Percentiles rank a stretch among this genome's conserved stretches.
Conservation (phyloP, 2,329 filamentous ascomycete genomes). For the Diaporthe sp. region DNA sequence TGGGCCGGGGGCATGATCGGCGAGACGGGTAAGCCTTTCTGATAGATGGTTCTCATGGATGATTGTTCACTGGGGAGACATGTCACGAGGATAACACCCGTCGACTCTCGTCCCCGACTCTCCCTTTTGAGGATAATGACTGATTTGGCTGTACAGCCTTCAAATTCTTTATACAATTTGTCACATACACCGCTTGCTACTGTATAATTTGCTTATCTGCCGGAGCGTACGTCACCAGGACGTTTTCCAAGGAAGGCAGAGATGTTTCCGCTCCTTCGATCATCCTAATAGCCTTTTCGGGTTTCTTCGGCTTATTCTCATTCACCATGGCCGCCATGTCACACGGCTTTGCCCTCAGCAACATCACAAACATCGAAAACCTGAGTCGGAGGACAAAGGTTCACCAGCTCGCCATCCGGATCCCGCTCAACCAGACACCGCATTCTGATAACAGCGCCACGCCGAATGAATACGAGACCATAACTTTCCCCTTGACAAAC, state of each 20-base stretch:
- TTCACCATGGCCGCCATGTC: conserved; percentile 81
- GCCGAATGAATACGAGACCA: conserved; percentile 54
- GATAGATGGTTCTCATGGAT: background rate
- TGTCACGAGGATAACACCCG: background rate
- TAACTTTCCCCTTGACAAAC: conserved; percentile 67
- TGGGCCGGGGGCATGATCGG: conserved; percentile 96
- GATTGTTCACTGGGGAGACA: background rate
- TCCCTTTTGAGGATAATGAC: background rate
- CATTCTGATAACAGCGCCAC: background rate
- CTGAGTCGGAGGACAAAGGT: conserved; percentile 70
- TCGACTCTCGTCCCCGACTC: conserved; percentile 10
- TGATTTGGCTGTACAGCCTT: conserved; percentile 65
- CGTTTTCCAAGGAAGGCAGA: conserved; percentile 56
- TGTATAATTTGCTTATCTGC: conserved; percentile 73
- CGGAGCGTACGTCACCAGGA: conserved; percentile 71
- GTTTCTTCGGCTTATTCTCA: conserved; percentile 84
- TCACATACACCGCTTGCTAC: conserved; percentile 76
- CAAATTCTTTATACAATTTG: conserved; percentile 94
- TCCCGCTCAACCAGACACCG: conserved; percentile 57
- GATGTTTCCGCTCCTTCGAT: conserved; percentile 70
- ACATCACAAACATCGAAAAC: conserved; percentile 87
- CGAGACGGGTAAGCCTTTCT: conserved; percentile 70
- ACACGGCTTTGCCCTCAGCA: conserved; percentile 74
- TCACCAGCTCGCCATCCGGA: conserved; percentile 79
- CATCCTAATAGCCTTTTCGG: conserved; percentile 72